Evolutionary conservation across 176 grass and related monocot species (phyloP).

Genomic region (Neostapfia colusana): DNA sequence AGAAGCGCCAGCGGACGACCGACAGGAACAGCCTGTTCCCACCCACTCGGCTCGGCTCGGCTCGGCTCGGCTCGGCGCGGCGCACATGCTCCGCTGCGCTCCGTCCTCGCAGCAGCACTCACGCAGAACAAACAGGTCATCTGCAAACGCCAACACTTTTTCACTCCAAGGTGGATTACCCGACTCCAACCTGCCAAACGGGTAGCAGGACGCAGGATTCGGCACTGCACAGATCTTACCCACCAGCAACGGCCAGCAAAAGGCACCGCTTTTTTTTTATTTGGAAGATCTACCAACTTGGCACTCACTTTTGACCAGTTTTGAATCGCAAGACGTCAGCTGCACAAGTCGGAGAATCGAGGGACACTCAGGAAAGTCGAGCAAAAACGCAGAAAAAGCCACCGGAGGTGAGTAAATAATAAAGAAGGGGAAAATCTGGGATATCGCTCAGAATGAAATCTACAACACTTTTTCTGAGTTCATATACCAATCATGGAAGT

Average conservation of each 20-base stretch:
- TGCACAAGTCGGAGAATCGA: neutral
- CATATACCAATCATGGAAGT: constrained; percentile 59
- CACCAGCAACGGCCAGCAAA: constrained; percentile 12
- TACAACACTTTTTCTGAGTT: constrained; percentile 55
- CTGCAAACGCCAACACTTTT: neutral
- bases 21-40: constrained; percentile 46
- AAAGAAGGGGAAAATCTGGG: no score
- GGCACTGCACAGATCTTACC: constrained; percentile 16
- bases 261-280: neutral
- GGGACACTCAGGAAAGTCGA: neutral
- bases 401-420: no score
- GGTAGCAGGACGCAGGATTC: neutral
- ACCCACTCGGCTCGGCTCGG: constrained; percentile 18
- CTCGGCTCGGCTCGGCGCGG: no score
- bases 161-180: constrained; percentile 27
- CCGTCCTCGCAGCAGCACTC: neutral
- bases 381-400: no score
- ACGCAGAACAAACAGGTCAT: constrained; percentile 6
- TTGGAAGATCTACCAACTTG: neutral
- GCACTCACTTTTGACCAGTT: neutral
- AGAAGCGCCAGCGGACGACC: constrained; percentile 31
- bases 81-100: neutral
- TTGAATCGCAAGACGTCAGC: neutral
- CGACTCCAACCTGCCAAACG: constrained; percentile 35
- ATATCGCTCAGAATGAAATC: constrained; percentile 30